phyloP scores from a whole-genome alignment of 2,329 filamentous ascomycete species.

The Cyclaneusma minus region DNA sequence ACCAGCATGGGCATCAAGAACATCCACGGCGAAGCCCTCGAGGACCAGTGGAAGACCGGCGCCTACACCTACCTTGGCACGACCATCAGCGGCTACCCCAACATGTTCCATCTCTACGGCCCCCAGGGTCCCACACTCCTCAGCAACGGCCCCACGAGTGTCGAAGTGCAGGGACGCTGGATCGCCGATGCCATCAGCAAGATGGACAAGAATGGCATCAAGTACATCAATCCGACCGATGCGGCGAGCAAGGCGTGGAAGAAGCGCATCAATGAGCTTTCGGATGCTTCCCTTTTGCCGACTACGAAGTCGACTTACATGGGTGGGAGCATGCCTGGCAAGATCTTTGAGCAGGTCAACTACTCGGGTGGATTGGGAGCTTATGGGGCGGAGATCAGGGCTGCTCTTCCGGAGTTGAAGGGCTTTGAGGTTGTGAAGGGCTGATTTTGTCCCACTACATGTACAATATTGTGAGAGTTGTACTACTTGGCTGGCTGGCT shows the following conservation, averaged over 20 bases:
- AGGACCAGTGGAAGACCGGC: constrained; percentile 26
- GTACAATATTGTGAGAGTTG: too few relatives aligned
- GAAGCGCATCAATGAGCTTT: constrained; percentile 28
- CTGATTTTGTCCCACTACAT: too few relatives aligned
- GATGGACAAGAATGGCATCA: constrained; percentile 28
- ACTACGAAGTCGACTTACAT: constrained; percentile 35
- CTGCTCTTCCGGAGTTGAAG: constrained; percentile 19
- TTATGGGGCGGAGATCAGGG: constrained; percentile 20
- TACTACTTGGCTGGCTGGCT: too few relatives aligned
- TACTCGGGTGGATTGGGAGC: constrained; percentile 26
- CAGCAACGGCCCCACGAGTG: constrained; percentile 36
- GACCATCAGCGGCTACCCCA: constrained; percentile 28
- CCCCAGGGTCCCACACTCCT: constrained; percentile 39
- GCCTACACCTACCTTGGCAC: constrained; percentile 29
- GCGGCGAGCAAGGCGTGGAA: constrained; percentile 34
- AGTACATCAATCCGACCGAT: constrained; percentile 31
- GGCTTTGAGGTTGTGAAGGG: constrained; percentile 14
- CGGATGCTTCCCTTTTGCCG: constrained; percentile 30
- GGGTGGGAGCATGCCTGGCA: constrained; percentile 38
- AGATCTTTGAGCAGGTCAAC: constrained; percentile 33
- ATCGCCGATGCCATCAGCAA: constrained; percentile 33
- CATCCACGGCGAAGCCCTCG: constrained; percentile 21
- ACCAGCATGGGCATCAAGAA: constrained; percentile 28
- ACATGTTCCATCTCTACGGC: constrained; percentile 38
- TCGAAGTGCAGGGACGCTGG: constrained; percentile 41